Evolutionary conservation across 2,329 filamentous ascomycete species (phyloP), one percentile per base, ranked within the genome.

Genomic region (Verruconis gallopava): DNA sequence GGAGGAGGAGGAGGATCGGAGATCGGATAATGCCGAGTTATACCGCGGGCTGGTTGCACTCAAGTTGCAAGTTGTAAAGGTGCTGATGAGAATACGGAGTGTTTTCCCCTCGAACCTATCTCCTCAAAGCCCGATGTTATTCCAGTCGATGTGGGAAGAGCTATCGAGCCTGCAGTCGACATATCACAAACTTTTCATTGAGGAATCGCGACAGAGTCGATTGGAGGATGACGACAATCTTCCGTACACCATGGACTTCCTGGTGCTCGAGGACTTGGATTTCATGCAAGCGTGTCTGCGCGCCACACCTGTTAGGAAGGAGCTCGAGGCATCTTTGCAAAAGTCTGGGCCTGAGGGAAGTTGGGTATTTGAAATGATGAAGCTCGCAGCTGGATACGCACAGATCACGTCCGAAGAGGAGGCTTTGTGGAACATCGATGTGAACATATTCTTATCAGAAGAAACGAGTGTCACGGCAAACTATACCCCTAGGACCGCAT

Each of bases 391-490:
- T 15, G 77, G 79, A 1, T 96, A 93, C 61, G 81, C 86, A 11
- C 85, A 89, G 49, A 93, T 98, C 51, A 88, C 83, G 2, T 79
- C 77, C 20, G 91, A 98, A 59, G 91, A 96, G 55, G 85, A 95
- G 62, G 85, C 84, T 5, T 65, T 98, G 6, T 98, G 91, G 91
- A 85, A 95, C 51, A 85, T 95, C 48, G 91, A 98, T 59, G 82
- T 93, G 50, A 96, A 93, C 45, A 73, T 98, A 2, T 98, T 93
- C 61, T 71, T 98, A 37, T 89, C 86, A 1, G 91, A 98, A 61
- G 89, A 96, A 63, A 89, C 85, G 2, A 89, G 86, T 2, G 82
- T 95, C 14, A 94, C 86, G 11, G 84, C 88, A 21, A 96, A 96
- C 60, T 98, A 96, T 63, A 95, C 91, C 0, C 84, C 91, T 12